phyloP scores from a whole-genome alignment of 768 basidiomycete genomes.

The Mycena metata region DNA sequence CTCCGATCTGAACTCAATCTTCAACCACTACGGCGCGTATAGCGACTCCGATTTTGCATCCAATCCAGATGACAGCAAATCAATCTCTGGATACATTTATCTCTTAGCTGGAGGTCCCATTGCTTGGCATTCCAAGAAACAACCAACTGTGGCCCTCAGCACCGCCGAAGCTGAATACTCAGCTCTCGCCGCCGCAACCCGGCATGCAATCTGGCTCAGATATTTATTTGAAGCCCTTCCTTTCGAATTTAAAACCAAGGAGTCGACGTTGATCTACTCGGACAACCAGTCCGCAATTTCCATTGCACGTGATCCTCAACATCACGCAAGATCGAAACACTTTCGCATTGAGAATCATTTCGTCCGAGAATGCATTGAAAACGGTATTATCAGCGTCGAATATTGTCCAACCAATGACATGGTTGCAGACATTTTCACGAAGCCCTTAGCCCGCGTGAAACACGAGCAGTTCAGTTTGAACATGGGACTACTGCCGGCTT shows the following conservation, averaged over 20 bases:
- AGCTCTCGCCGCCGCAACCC: background rate
- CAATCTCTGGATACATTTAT: slow-evolving; percentile 45
- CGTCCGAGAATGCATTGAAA: slow-evolving; percentile 18
- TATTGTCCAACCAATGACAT: background rate
- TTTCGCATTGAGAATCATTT: slow-evolving; percentile 19
- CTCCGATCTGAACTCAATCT: background rate
- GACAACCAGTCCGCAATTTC: slow-evolving; percentile 19
- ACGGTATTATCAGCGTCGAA: background rate
- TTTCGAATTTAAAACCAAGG: background rate
- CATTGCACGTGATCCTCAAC: slow-evolving; percentile 10
- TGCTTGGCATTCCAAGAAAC: slow-evolving; percentile 39
- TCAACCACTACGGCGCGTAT: too few relatives aligned
- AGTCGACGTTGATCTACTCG: slow-evolving; percentile 11
- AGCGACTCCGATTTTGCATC: too few relatives aligned
- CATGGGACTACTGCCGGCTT: too few relatives aligned
- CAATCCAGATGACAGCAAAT: slow-evolving; percentile 30
- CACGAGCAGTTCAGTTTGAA: too few relatives aligned
- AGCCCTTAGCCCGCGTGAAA: background rate
- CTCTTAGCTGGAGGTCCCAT: slow-evolving; percentile 40
- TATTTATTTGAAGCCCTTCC: slow-evolving; percentile 15
- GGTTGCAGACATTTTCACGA: background rate
- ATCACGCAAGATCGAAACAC: slow-evolving; percentile 15
- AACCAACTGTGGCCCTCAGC: slow-evolving; percentile 13
- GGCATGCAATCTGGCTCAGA: slow-evolving; percentile 9
- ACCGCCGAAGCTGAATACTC: slow-evolving; percentile 18